A percentile compares a stretch with the other conserved stretches of the same genome.
phyloP scores from a whole-genome alignment of 2,329 filamentous ascomycete genomes.

The Calonectria montana region DNA sequence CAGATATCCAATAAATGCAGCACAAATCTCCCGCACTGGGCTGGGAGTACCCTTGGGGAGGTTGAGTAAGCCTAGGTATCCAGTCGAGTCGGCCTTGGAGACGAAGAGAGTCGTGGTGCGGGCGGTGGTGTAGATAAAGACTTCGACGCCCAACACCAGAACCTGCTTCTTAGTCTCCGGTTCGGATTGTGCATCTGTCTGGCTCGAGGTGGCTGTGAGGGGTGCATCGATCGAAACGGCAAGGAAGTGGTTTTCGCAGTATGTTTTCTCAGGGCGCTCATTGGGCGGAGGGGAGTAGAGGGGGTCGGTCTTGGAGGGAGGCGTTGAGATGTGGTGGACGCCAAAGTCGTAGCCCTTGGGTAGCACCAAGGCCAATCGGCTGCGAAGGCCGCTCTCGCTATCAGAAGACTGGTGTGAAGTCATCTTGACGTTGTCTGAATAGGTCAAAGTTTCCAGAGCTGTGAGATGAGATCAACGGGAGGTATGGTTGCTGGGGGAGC shows the following conservation, averaged over 20 bases:
- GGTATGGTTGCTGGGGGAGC: constrained; percentile 9
- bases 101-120: constrained; percentile 90
- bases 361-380: constrained; percentile 60
- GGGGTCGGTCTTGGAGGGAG: constrained; percentile 77
- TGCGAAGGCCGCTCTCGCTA: constrained; percentile 24
- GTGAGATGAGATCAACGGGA: neutral
- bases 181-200: constrained; percentile 39
- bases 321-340: constrained; percentile 89
- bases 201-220: constrained; percentile 23
- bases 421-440: constrained; percentile 14
- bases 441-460: neutral
- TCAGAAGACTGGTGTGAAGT: constrained; percentile 8
- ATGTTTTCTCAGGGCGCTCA: constrained; percentile 79
- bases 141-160: constrained; percentile 85
- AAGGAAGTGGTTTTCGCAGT: constrained; percentile 85
- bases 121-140: constrained; percentile 86
- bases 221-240: constrained; percentile 59
- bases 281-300: constrained; percentile 84
- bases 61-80: constrained; percentile 78
- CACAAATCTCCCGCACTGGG: constrained; percentile 79
- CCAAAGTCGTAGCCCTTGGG: constrained; percentile 70
- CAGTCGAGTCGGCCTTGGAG: constrained; percentile 96
- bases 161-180: constrained; percentile 58
- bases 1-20: constrained; percentile 81
- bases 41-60: constrained; percentile 74